Evolutionary conservation across 2,329 filamentous ascomycete genomes (phyloP).

Genomic region (Leptographium lundbergii): DNA sequence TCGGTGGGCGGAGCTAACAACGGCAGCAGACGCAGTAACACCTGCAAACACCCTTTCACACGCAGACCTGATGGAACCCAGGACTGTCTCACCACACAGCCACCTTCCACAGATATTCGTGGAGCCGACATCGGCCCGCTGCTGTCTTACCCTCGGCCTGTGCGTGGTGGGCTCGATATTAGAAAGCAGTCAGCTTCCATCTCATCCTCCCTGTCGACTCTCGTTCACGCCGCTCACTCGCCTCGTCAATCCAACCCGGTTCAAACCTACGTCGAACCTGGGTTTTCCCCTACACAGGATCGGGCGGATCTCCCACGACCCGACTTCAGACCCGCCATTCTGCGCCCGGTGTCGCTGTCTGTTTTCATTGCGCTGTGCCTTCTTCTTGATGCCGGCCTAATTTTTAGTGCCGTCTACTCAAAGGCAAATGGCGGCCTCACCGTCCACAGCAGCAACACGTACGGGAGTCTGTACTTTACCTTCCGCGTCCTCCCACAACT

Average conservation of each 20-base stretch:
- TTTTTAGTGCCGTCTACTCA: conserved; percentile 62
- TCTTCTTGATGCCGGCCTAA: conserved; percentile 58
- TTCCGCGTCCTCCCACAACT: conserved; percentile 78
- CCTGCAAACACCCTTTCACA: conserved; percentile 9
- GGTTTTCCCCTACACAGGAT: conserved; percentile 2
- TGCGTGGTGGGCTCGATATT: not conserved
- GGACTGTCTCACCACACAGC: not conserved
- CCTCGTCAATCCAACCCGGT: conserved; percentile 6
- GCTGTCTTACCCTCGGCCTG: conserved; percentile 10
- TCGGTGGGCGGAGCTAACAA: conserved; percentile 21
- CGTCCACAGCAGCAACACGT: conserved; percentile 51
- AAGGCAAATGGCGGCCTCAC: conserved; percentile 49
- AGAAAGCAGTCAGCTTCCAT: not conserved
- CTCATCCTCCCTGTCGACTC: conserved; percentile 10
- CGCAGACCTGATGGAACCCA: conserved; percentile 22
- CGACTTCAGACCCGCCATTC: conserved; percentile 57
- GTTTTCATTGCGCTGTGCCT: conserved; percentile 48
- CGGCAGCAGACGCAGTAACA: conserved; percentile 35
- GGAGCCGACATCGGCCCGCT: not conserved
- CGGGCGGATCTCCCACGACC: conserved; percentile 23
- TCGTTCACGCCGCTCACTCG: conserved; percentile 7
- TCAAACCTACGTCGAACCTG: conserved; percentile 7
- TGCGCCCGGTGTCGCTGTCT: conserved; percentile 54
- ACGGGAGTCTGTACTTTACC: conserved; percentile 66
- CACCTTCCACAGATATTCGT: not conserved